Evolutionary conservation across 176 grass and related monocot genomes (phyloP).

Genomic region (Rhipidocladum racemiflorum): DNA sequence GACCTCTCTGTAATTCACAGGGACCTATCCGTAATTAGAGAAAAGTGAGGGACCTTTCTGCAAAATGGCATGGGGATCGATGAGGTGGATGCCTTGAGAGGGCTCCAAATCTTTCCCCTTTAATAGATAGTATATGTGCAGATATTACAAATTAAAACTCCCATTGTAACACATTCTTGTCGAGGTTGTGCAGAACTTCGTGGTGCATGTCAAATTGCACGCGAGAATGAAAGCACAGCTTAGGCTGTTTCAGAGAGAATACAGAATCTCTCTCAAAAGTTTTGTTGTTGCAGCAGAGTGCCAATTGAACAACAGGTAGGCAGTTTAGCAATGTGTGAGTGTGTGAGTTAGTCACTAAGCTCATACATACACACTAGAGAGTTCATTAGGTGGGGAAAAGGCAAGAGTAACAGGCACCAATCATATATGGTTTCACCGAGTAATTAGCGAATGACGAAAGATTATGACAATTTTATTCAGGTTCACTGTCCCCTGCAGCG

Average conservation of each 20-base stretch:
- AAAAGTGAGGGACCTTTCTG: too few species aligned
- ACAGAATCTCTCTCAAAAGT: background rate
- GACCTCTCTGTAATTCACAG: too few species aligned
- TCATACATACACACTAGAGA: background rate
- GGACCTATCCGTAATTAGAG: too few species aligned
- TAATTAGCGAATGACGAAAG: constrained; percentile 7
- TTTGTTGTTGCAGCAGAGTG: background rate
- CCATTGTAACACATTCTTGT: background rate
- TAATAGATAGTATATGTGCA: too few species aligned
- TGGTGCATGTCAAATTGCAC: background rate
- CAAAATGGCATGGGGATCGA: too few species aligned
- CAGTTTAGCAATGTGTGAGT: background rate
- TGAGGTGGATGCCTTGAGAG: too few species aligned
- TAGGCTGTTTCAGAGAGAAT: background rate
- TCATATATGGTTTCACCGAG: background rate
- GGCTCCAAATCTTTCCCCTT: too few species aligned
- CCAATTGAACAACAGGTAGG: background rate
- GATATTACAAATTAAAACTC: background rate
- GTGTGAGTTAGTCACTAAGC: background rate
- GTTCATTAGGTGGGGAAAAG: too few species aligned
- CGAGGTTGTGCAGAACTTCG: background rate
- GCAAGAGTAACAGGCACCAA: background rate
- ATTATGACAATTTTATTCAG: constrained; percentile 44
- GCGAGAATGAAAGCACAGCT: background rate
- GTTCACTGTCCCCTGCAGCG: constrained; percentile 48